These are phyloP conservation scores for Aspergillus pseudonomiae DNA, from an alignment of 2,329 filamentous ascomycete species.

Conservation along the genomic window DNA sequence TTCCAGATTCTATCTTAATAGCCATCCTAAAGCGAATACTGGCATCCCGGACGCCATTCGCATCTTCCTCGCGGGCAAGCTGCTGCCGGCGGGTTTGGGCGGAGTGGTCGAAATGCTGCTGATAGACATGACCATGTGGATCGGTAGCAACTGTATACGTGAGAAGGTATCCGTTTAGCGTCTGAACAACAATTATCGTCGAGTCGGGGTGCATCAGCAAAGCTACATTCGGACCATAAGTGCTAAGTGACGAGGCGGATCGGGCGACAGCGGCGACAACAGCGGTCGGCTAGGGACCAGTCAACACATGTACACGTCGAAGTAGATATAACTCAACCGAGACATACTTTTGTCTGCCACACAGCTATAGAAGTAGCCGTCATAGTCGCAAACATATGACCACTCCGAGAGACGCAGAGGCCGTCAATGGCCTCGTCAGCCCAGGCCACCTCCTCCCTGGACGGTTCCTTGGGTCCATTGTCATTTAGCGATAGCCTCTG, in stretches of 20 bases:
- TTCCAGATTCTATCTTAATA: conserved; percentile 95
- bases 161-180: conserved; percentile 81
- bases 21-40: conserved; percentile 95
- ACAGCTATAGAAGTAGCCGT: conserved; percentile 84
- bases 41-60: conserved; percentile 78
- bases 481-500: conserved; percentile 31
- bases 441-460: conserved; percentile 40
- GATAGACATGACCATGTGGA: conserved; percentile 79
- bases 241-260: conserved; percentile 75
- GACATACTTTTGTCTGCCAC: conserved; percentile 87
- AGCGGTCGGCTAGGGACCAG: conserved; percentile 71
- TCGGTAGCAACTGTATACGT: conserved; percentile 92
- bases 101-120: conserved; percentile 68
- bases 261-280: conserved; percentile 83
- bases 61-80: conserved; percentile 68
- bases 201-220: conserved; percentile 88
- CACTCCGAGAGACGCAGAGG: conserved; percentile 74
- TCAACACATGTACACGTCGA: conserved; percentile 30
- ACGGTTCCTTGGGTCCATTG: conserved; percentile 22
- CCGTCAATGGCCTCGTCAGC: conserved; percentile 71
- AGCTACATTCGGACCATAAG: conserved; percentile 83
- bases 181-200: conserved; percentile 88
- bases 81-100: conserved; percentile 50
- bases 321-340: conserved; percentile 8
- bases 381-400: conserved; percentile 84